Evolutionary conservation across 148 eudicot species (phyloP).

Genomic region (Diospyros kaki): DNA sequence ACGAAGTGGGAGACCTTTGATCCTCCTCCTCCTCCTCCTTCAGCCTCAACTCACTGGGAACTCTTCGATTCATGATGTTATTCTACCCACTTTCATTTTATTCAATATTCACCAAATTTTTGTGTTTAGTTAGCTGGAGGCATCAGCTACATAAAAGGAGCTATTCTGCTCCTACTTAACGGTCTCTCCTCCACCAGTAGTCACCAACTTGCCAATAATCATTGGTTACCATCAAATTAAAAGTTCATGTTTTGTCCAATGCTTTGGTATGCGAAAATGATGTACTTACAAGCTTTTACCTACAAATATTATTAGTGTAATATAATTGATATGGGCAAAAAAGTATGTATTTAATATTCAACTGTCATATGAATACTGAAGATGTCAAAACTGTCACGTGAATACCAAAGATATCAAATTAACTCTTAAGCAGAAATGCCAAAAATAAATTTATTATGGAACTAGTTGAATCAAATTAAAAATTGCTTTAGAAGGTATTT

Average conservation of each 20-base stretch:
- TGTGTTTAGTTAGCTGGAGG: not conserved
- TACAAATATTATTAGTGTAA: too few species aligned
- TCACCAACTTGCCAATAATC: not conserved
- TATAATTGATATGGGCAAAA: too few species aligned
- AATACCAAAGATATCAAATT: too few species aligned
- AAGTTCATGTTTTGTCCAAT: not conserved
- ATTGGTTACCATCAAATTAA: not conserved
- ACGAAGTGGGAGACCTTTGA: conserved; percentile 41
- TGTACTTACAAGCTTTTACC: not conserved
- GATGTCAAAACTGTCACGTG: too few species aligned
- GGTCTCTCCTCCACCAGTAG: too few species aligned
- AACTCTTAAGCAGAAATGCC: too few species aligned
- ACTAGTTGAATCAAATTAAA: too few species aligned
- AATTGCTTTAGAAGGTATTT: too few species aligned
- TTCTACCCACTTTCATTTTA: not conserved
- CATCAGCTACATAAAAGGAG: conserved; percentile 3
- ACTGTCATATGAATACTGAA: too few species aligned
- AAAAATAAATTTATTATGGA: too few species aligned
- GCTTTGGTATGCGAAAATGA: not conserved
- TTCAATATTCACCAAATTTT: not conserved
- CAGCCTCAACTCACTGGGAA: conserved; percentile 29
- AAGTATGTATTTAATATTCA: too few species aligned
- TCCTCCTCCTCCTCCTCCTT: conserved; percentile 19
- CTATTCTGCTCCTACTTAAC: not conserved
- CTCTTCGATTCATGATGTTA: conserved; percentile 27